Percentiles rank a stretch among this genome's conserved stretches.
Conservation (phyloP, 192 early-diverging fungal species). For the Umbelopsis ramanniana region DNA sequence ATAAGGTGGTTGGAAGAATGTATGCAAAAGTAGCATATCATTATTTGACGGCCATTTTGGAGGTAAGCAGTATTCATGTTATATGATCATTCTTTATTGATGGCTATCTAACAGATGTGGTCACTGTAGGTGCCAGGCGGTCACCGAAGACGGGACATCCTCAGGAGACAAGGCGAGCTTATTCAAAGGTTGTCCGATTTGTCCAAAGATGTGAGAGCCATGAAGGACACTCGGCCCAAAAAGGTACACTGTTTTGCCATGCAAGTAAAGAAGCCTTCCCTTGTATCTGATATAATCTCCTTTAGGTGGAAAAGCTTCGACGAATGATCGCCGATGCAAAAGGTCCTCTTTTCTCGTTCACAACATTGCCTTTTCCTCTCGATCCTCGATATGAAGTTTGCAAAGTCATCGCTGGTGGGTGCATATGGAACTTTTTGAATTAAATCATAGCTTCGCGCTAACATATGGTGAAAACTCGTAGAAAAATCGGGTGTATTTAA, state of each 20-base stretch:
- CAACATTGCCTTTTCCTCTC: slow-evolving; percentile 85
- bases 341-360: slow-evolving; percentile 79
- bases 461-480: slow-evolving; percentile 21
- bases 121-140: slow-evolving; percentile 59
- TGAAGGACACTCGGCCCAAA: slow-evolving; percentile 84
- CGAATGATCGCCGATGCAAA: slow-evolving; percentile 82
- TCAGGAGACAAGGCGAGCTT: slow-evolving; percentile 85
- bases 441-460: not conserved
- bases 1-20: slow-evolving; percentile 80
- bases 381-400: slow-evolving; percentile 89
- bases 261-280: not conserved
- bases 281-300: not conserved
- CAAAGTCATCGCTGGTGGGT: slow-evolving; percentile 80
- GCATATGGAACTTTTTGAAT: not conserved
- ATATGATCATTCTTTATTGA: not conserved
- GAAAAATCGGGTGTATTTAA: slow-evolving; percentile 91
- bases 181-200: slow-evolving; percentile 75
- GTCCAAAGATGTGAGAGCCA: slow-evolving; percentile 71
- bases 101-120: not conserved
- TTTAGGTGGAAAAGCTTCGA: slow-evolving; percentile 81
- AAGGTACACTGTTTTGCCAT: slow-evolving; percentile 61
- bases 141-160: slow-evolving; percentile 66
- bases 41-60: slow-evolving; percentile 74
- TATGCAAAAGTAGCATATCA: slow-evolving; percentile 87
- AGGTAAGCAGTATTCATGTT: slow-evolving; percentile 39